phyloP scores from a whole-genome alignment of 129 eudicot species.

The Glebionis coronaria region DNA sequence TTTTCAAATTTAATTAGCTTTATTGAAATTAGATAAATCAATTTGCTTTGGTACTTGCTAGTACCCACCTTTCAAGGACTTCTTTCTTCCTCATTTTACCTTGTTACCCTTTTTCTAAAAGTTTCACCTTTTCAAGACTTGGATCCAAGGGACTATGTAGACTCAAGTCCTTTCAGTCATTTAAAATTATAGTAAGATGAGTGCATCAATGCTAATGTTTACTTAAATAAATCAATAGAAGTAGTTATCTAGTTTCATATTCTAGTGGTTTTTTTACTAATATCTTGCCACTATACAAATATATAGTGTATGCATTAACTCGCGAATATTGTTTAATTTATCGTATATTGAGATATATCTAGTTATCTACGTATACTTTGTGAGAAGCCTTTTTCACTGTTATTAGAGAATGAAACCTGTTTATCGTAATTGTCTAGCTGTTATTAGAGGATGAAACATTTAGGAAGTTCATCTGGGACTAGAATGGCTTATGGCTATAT shows the following conservation, averaged over 20 bases:
- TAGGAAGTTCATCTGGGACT: no score
- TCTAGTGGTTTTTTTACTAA: not conserved
- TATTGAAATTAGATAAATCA: constrained; percentile 31
- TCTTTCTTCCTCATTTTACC: constrained; percentile 23
- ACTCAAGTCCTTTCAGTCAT: constrained; percentile 27
- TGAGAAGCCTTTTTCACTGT: no score
- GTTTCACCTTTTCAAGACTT: constrained; percentile 37
- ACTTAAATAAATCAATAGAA: not conserved
- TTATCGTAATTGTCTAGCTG: no score
- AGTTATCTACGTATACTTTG: no score
- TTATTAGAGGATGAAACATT: no score
- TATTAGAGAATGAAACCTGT: no score
- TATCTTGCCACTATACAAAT: not conserved
- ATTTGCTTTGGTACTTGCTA: constrained; percentile 37
- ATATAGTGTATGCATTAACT: not conserved
- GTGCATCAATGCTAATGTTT: not conserved
- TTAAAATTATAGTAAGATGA: constrained; percentile 2
- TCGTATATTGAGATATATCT: no score
- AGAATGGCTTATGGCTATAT: no score
- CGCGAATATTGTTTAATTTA: no score
- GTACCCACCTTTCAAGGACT: constrained; percentile 32
- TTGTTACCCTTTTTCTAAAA: constrained; percentile 33
- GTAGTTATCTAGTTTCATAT: not conserved
- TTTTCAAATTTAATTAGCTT: constrained; percentile 3
- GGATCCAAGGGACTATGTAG: constrained; percentile 33